Conservation (phyloP, 352 stramenopile genomes). For the Pythium dissotocum region DNA sequence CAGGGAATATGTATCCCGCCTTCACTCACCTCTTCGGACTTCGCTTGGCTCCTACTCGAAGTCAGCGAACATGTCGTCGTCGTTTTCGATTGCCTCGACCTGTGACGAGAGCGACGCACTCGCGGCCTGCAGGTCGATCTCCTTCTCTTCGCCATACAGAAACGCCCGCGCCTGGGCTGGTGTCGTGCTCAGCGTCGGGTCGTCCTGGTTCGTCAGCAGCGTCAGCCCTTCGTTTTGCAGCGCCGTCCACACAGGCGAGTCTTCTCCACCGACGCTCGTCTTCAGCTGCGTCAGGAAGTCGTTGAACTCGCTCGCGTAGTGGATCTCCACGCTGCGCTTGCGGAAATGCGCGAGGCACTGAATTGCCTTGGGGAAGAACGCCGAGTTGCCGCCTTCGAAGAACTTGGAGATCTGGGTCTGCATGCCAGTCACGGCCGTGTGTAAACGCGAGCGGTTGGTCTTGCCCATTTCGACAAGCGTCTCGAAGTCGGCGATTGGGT, state of each 20-base stretch:
- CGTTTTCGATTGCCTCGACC: slow-evolving; percentile 59
- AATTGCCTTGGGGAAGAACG: slow-evolving; percentile 67
- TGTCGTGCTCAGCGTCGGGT: slow-evolving; percentile 55
- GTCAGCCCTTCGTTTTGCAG: slow-evolving; percentile 60
- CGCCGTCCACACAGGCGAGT: slow-evolving; percentile 50
- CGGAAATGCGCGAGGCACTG: slow-evolving; percentile 76
- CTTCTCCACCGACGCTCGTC: slow-evolving; percentile 32
- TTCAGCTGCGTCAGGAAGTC: slow-evolving; percentile 67
- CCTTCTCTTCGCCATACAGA: slow-evolving; percentile 55
- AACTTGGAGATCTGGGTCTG: slow-evolving; percentile 67
- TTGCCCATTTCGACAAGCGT: slow-evolving; percentile 58
- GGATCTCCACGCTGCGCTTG: slow-evolving; percentile 65
- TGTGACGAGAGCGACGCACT: slow-evolving; percentile 62
- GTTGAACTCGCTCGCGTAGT: slow-evolving; percentile 78
- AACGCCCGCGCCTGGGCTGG: slow-evolving; percentile 53
- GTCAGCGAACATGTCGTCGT: slow-evolving; percentile 84
- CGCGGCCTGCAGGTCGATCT: slow-evolving; percentile 40
- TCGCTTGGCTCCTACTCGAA: slow-evolving; percentile 45
- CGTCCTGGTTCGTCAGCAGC: slow-evolving; percentile 54
- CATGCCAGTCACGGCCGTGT: slow-evolving; percentile 65
- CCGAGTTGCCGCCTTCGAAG: slow-evolving; percentile 40
- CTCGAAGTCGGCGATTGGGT: slow-evolving; percentile 84
- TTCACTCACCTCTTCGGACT: neutral
- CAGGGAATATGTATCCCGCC: no score
- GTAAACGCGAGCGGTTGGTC: slow-evolving; percentile 39